Evolutionary conservation across 805 yeast species (phyloP), one percentile per base, ranked within the genome.

Genomic region (Starmerella lactis-condensi): DNA sequence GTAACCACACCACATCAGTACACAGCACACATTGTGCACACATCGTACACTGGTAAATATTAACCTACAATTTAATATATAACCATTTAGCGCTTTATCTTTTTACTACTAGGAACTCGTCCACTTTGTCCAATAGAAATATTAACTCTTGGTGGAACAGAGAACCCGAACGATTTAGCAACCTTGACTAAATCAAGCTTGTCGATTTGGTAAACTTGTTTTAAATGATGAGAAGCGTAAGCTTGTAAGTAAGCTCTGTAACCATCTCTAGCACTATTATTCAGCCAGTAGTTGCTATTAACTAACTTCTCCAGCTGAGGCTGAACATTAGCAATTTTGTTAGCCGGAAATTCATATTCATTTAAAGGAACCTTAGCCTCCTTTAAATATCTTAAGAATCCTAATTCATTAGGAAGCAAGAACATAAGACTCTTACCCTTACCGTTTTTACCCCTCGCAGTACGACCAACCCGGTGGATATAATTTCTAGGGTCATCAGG

Each of bases 401-500:
- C 98, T 30, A 89, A 65, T 57, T 89, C 99, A 26, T 69, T 71
- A 26, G 98, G 98, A 6, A 85, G 74, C 53, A 89, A 64, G 56
- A 89, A 89, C 96, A 89, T 83, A 39, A 89, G 62, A 7, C 93
- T 79, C 57, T 74, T 78, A 47, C 99, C 99, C 51, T 73, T 74
- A 35, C 93, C 96, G 29, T 67, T 51, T 15, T 75, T 59, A 9
- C 75, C 69, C 63, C 98, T 75, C 22, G 98, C 99, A 17, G 99
- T 89, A 64, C 99, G 75, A 43, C 99, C 99, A 22, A 89, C 98
- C 57, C 99, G 72, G 61, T 89, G 99, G 45, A 89, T 89, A 55
- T 89, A 89, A 58, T 89, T 96, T 60, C 96, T 73, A 57, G 98
- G 98, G 60, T 89, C 98, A 74, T 89, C 98, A 54, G 98, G 98